Conservation (phyloP, 176 grass and related monocot species). For the Leersia perrieri region DNA sequence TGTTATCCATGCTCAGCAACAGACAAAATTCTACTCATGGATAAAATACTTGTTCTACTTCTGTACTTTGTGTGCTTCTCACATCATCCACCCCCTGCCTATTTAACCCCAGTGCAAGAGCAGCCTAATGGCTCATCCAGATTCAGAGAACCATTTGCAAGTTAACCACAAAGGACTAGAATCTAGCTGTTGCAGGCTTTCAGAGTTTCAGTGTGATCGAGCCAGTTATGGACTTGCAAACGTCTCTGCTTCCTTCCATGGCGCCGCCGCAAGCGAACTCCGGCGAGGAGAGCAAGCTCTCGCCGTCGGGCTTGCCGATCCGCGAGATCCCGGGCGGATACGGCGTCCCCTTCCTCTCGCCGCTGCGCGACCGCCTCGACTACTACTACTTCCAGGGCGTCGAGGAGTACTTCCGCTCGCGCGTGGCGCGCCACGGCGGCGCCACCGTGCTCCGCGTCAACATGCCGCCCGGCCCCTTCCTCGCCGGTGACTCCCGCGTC, state of each 20-base stretch:
- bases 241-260: neutral
- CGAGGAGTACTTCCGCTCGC: conserved; percentile 62
- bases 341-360: conserved; percentile 57
- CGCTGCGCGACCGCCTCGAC: conserved; percentile 57
- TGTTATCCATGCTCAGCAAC: too few species aligned
- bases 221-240: too few species aligned
- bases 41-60: too few species aligned
- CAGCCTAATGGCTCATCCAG: too few species aligned
- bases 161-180: too few species aligned
- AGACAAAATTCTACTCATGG: too few species aligned
- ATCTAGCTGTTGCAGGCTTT: too few species aligned
- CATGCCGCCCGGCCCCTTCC: conserved; percentile 58
- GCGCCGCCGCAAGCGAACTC: neutral
- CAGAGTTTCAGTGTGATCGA: too few species aligned
- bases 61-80: too few species aligned
- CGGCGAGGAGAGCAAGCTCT: conserved; percentile 22
- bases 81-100: too few species aligned
- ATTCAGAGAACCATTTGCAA: too few species aligned
- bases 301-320: conserved; percentile 48
- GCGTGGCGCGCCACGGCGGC: conserved; percentile 50
- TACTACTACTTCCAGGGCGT: conserved; percentile 79
- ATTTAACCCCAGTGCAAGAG: too few species aligned
- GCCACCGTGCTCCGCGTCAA: conserved; percentile 72
- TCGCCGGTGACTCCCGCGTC: conserved; percentile 44
- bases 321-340: conserved; percentile 55